Percentiles rank a stretch among this genome's conserved stretches.
Conservation (phyloP, 768 basidiomycete genomes). For the Termitomyces sp. region DNA sequence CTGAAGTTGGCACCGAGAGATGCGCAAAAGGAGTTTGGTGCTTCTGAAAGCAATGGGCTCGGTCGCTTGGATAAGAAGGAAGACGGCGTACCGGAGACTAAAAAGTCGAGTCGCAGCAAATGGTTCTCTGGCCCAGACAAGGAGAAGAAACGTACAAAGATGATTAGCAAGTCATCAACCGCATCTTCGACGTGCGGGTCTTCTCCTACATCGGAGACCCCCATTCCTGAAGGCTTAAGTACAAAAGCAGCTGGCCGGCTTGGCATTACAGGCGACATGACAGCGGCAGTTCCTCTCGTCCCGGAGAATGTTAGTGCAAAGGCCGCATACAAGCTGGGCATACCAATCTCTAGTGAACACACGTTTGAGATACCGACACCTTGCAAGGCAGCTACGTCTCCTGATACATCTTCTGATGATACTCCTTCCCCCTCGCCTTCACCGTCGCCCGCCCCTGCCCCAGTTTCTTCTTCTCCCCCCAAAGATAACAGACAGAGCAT, state of each 20-base stretch:
- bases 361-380: background rate
- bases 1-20: constrained; percentile 49
- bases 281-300: constrained; percentile 12
- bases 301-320: constrained; percentile 27
- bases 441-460: background rate
- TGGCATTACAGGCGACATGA: constrained; percentile 19
- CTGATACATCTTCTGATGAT: background rate
- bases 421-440: background rate
- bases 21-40: constrained; percentile 1
- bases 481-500: background rate
- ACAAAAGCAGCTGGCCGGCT: constrained; percentile 23
- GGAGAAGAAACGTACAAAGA: constrained; percentile 23
- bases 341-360: constrained; percentile 12
- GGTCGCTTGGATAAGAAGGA: constrained; percentile 14
- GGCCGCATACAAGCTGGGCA: constrained; percentile 32
- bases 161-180: constrained; percentile 6
- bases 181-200: constrained; percentile 18
- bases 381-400: background rate
- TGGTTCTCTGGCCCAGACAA: constrained; percentile 34
- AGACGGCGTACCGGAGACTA: constrained; percentile 19
- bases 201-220: constrained; percentile 9
- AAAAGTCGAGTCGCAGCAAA: constrained; percentile 20
- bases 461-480: background rate
- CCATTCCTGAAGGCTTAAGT: constrained; percentile 18
- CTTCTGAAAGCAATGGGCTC: background rate